Evolutionary conservation across 805 yeast genomes (phyloP).

Genomic region (Starmerella cellae): DNA sequence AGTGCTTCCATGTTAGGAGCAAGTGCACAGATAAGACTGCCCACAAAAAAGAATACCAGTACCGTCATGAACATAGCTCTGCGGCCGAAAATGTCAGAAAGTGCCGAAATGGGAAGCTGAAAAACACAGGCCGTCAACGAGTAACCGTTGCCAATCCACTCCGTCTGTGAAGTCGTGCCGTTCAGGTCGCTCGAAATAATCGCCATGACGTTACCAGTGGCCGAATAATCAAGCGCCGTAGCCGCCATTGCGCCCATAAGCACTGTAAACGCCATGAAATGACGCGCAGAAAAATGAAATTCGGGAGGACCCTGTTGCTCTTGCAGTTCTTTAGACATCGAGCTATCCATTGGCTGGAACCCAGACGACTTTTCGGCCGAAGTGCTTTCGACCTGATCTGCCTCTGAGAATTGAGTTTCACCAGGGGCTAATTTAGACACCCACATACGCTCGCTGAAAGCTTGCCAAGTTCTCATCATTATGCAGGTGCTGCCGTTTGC

Average conservation of each 20-base stretch:
- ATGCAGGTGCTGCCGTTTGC: neutral
- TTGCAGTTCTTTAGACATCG: neutral
- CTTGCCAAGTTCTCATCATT: neutral
- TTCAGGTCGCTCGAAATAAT: slow-evolving; percentile 15
- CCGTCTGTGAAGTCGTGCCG: slow-evolving; percentile 22
- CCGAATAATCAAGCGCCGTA: slow-evolving; percentile 18
- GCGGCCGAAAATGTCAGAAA: slow-evolving; percentile 29
- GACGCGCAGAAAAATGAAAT: slow-evolving; percentile 6
- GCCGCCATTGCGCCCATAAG: slow-evolving; percentile 6
- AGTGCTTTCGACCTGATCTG: too few relatives aligned
- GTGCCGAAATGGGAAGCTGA: slow-evolving; percentile 19
- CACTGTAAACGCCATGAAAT: slow-evolving; percentile 1
- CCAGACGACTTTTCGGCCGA: too few relatives aligned
- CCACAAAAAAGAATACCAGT: slow-evolving; percentile 43
- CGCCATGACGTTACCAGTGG: slow-evolving; percentile 18
- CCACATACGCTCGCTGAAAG: slow-evolving; percentile 2
- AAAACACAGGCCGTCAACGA: slow-evolving; percentile 19
- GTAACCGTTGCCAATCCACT: slow-evolving; percentile 26
- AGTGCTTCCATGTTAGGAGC: slow-evolving; percentile 44
- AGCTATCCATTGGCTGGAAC: too few relatives aligned
- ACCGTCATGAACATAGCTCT: slow-evolving; percentile 38
- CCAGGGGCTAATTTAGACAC: too few relatives aligned
- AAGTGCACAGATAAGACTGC: slow-evolving; percentile 46
- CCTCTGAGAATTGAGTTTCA: too few relatives aligned
- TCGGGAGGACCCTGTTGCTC: slow-evolving; percentile 4